Evolutionary conservation across 2,329 filamentous ascomycete genomes (phyloP).

Genomic region (Phaeosphaeria sp.): DNA sequence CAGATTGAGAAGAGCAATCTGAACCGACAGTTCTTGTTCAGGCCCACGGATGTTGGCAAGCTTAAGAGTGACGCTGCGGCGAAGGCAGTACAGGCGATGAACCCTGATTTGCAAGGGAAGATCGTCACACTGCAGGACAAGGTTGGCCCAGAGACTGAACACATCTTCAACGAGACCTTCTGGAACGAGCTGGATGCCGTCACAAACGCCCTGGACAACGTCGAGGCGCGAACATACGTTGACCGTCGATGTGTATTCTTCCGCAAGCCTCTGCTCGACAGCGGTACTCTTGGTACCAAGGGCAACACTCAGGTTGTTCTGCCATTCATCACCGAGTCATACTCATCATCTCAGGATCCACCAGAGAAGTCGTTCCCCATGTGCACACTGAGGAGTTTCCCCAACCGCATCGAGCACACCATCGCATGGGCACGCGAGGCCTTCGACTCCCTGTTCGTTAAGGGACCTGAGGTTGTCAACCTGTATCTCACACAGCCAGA

Average conservation of each 20-base stretch:
- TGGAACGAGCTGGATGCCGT: constrained; percentile 89
- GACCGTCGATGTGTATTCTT: constrained; percentile 98
- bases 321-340: constrained; percentile 91
- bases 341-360: constrained; percentile 95
- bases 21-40: constrained; percentile 96
- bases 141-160: constrained; percentile 89
- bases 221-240: constrained; percentile 95
- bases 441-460: constrained; percentile 93
- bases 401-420: constrained; percentile 97
- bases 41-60: constrained; percentile 88
- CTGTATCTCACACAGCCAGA: constrained; percentile 90
- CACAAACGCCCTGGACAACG: constrained; percentile 96
- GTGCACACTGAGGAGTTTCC: constrained; percentile 97
- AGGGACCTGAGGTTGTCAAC: constrained; percentile 92
- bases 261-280: constrained; percentile 94
- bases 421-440: constrained; percentile 98
- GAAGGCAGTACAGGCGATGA: constrained; percentile 90
- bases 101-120: constrained; percentile 86
- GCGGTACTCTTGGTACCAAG: constrained; percentile 97
- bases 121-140: constrained; percentile 87
- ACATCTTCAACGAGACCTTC: constrained; percentile 92
- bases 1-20: constrained; percentile 99
- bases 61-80: constrained; percentile 97
- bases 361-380: constrained; percentile 99
- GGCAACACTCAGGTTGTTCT: constrained; percentile 97